Conservation (phyloP, 192 early-diverging fungal genomes). For the Coemansia sp. region DNA sequence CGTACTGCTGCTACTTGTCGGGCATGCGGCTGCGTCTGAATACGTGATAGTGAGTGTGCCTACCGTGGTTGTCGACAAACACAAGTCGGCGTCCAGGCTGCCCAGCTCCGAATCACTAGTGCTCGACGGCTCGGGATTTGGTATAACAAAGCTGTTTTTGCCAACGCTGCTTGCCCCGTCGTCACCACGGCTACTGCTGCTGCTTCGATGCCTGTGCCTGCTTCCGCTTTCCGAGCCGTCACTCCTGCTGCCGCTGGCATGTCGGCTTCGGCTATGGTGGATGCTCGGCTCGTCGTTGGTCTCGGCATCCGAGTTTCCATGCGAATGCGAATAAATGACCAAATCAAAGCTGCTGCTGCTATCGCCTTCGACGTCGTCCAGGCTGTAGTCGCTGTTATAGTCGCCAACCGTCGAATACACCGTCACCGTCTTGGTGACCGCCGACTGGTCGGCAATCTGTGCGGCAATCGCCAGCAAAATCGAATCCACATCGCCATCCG, state of each 20-base stretch:
- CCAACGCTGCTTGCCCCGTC: neutral
- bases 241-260: no score
- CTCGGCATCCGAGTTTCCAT: neutral
- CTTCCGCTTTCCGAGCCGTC: no score
- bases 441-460: neutral
- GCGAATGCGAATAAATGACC: neutral
- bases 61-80: neutral
- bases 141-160: neutral
- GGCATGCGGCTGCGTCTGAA: neutral
- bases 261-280: no score
- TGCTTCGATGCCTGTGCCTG: neutral
- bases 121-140: neutral
- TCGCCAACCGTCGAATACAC: neutral
- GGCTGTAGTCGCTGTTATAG: neutral
- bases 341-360: neutral
- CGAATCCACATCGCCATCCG: neutral
- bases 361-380: neutral
- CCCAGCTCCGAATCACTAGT: neutral
- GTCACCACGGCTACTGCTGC: neutral
- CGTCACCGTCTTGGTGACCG: neutral
- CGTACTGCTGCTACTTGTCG: neutral
- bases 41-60: neutral
- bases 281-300: neutral
- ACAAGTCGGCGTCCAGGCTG: neutral
- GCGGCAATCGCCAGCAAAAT: constrained; percentile 2